Conservation (phyloP, 495 filamentous ascomycete species). For the Penicillium flavigenum region DNA sequence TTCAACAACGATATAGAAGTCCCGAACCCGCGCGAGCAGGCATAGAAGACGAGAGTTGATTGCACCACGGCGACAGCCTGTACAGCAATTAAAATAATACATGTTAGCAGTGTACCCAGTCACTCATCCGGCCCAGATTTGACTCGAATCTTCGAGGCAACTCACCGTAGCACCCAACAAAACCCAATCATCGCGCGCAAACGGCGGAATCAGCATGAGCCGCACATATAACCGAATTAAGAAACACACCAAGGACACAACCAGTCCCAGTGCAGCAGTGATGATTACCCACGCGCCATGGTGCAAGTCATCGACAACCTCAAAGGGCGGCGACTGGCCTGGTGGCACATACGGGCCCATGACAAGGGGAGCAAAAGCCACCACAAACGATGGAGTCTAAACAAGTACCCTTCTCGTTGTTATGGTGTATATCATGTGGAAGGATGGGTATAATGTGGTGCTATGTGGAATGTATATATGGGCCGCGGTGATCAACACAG, state of each 20-base stretch:
- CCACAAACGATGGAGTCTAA: neutral
- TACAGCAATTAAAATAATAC: neutral
- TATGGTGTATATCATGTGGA: neutral
- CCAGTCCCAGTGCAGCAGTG: conserved; percentile 45
- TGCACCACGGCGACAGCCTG: conserved; percentile 39
- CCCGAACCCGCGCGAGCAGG: conserved; percentile 41
- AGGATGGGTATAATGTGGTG: neutral
- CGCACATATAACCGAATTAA: conserved; percentile 49
- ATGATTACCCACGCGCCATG: conserved; percentile 51
- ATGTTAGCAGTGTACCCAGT: neutral
- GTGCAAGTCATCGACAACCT: conserved; percentile 42
- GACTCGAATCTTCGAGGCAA: neutral
- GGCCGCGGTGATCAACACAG: neutral
- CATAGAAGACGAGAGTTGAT: conserved; percentile 37
- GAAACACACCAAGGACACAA: conserved; percentile 46
- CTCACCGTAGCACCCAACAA: conserved; percentile 42
- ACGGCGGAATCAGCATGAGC: conserved; percentile 37
- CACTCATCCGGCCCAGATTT: neutral
- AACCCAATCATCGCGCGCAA: conserved; percentile 42
- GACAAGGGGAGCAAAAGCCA: conserved; percentile 7
- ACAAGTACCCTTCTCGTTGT: neutral
- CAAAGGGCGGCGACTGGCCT: conserved; percentile 42
- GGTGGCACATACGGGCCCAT: conserved; percentile 38
- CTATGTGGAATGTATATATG: neutral
- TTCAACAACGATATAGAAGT: conserved; percentile 40